Evolutionary conservation across 495 filamentous ascomycete species (phyloP).

Genomic region (Amorphotheca resinae): DNA sequence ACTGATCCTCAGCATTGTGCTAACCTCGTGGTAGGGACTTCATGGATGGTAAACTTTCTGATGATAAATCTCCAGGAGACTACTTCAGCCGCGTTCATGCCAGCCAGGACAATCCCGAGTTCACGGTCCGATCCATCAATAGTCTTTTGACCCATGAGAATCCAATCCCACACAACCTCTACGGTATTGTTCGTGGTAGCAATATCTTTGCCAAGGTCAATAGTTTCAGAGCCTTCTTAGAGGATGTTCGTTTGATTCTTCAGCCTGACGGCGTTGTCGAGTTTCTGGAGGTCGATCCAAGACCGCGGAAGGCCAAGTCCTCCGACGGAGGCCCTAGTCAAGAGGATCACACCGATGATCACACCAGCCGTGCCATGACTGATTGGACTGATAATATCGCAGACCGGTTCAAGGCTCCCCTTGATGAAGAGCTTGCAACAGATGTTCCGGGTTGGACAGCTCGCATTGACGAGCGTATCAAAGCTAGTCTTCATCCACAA

Average conservation of each 20-base stretch:
- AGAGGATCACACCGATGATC: neutral
- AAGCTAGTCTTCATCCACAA: constrained; percentile 12
- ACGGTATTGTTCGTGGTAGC: constrained; percentile 16
- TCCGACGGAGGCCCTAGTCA: neutral
- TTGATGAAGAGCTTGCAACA: constrained; percentile 16
- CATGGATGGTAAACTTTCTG: neutral
- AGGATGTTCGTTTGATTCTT: constrained; percentile 17
- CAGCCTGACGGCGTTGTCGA: constrained; percentile 21
- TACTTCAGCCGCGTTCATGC: constrained; percentile 12
- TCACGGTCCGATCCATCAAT: constrained; percentile 19
- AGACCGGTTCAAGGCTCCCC: constrained; percentile 15
- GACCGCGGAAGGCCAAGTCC: constrained; percentile 8
- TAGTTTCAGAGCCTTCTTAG: constrained; percentile 18
- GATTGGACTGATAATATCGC: constrained; percentile 18
- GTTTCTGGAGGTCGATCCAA: constrained; percentile 20
- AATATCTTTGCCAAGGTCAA: constrained; percentile 18
- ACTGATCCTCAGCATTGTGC: too few relatives aligned
- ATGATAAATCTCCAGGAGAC: too few relatives aligned
- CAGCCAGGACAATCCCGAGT: constrained; percentile 16
- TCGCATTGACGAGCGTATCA: constrained; percentile 13
- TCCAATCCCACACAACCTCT: constrained; percentile 16
- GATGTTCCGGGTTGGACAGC: constrained; percentile 7
- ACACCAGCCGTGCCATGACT: constrained; percentile 11
- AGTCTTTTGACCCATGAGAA: constrained; percentile 7
- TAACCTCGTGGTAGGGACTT: constrained; percentile 19